These are phyloP conservation scores for Solanum neorickii DNA, from an alignment of 257 asterid genomes.

Conservation along the genomic window DNA sequence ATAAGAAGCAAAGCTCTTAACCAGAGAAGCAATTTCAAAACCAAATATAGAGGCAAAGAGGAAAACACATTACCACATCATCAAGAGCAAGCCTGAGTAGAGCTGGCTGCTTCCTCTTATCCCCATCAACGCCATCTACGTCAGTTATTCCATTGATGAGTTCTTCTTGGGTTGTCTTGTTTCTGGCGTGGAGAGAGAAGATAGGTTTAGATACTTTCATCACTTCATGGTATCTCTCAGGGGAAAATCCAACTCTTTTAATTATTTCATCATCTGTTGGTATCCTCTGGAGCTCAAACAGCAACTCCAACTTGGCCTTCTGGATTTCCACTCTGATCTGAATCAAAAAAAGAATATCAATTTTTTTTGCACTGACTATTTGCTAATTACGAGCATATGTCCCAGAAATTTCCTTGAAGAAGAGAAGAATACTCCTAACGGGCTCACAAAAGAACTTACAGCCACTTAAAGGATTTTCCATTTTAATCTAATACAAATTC, in stretches of 20 bases:
- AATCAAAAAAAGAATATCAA: constrained; percentile 1
- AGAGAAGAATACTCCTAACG: background rate
- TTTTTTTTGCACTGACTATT: background rate
- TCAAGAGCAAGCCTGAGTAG: constrained; percentile 91
- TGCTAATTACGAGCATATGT: background rate
- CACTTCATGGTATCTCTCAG: constrained; percentile 67
- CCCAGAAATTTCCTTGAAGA: background rate
- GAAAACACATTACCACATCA: constrained; percentile 59
- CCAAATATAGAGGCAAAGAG: background rate
- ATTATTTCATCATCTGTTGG: constrained; percentile 59
- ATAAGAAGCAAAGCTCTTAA: background rate
- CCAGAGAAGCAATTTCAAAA: background rate
- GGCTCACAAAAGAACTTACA: background rate
- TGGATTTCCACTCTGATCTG: constrained; percentile 71
- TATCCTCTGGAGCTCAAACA: constrained; percentile 54
- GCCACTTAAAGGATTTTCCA: background rate
- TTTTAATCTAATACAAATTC: background rate
- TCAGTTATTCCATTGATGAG: constrained; percentile 62
- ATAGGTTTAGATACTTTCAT: constrained; percentile 65
- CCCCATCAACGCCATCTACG: constrained; percentile 60
- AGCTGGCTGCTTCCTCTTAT: constrained; percentile 64
- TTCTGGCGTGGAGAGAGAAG: constrained; percentile 57
- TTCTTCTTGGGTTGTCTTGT: constrained; percentile 68
- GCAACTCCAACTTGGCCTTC: constrained; percentile 49
- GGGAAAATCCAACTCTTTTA: constrained; percentile 55